These are phyloP conservation scores for Atalantia buxifolia DNA, from an alignment of 345 rosid genomes.

Conservation along the genomic window DNA sequence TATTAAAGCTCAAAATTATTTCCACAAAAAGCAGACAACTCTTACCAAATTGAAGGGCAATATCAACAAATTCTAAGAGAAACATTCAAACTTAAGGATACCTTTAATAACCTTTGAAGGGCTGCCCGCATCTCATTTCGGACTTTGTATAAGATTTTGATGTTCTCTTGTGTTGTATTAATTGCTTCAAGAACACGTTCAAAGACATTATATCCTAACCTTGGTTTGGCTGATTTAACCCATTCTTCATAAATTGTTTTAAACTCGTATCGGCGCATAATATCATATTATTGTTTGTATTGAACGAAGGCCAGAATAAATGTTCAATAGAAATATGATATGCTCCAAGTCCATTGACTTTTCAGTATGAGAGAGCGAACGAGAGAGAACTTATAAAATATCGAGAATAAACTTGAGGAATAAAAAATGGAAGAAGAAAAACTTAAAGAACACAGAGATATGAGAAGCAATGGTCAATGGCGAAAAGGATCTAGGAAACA, in stretches of 20 bases:
- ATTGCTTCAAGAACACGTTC: constrained; percentile 52
- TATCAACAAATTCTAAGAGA: background rate
- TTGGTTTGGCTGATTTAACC: constrained; percentile 72
- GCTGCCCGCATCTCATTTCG: constrained; percentile 75
- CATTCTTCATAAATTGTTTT: constrained; percentile 87
- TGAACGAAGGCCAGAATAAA: background rate
- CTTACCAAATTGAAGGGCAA: background rate
- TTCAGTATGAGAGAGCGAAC: background rate
- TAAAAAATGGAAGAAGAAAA: background rate
- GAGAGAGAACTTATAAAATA: background rate
- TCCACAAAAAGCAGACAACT: no score
- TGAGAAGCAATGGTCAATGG: background rate
- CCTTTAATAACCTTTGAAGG: constrained; percentile 77
- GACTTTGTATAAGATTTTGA: constrained; percentile 64
- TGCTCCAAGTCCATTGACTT: background rate
- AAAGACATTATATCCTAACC: constrained; percentile 57
- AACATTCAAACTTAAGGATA: constrained; percentile 17
- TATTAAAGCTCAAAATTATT: background rate
- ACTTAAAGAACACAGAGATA: background rate
- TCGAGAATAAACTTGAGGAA: background rate
- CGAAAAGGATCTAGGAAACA: background rate
- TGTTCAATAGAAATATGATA: background rate
- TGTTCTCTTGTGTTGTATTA: constrained; percentile 43
- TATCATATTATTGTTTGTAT: constrained; percentile 13
- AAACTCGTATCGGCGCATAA: constrained; percentile 65